These are phyloP conservation scores for Candida palmyrensis DNA, from an alignment of 805 yeast species.

Conservation along the genomic window DNA sequence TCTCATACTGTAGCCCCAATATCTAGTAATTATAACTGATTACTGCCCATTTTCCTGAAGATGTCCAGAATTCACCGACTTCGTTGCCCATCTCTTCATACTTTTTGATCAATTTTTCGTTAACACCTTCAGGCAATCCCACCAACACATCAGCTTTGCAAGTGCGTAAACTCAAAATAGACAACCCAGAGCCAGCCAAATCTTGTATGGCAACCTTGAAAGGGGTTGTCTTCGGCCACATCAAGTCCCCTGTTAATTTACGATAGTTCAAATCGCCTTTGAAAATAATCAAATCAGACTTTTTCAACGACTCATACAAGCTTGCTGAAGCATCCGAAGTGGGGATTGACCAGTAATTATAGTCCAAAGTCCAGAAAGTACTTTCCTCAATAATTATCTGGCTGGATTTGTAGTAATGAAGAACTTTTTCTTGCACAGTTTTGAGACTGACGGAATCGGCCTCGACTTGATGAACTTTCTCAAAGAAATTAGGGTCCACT, in stretches of 20 bases:
- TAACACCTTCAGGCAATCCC: constrained; percentile 70
- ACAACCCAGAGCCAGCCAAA: constrained; percentile 58
- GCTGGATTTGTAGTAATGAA: constrained; percentile 14
- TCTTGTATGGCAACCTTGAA: constrained; percentile 68
- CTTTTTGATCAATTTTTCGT: constrained; percentile 55
- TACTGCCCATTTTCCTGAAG: constrained; percentile 94
- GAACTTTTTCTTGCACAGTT: constrained; percentile 16
- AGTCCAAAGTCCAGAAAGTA: constrained; percentile 82
- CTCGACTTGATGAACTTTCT: constrained; percentile 22
- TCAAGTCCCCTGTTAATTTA: constrained; percentile 85
- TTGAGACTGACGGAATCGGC: constrained; percentile 17
- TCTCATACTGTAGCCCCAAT: background rate
- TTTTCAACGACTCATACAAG: constrained; percentile 54
- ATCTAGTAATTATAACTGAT: constrained; percentile 25
- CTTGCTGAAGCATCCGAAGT: constrained; percentile 52
- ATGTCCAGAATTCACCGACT: constrained; percentile 72
- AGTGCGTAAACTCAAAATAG: constrained; percentile 76
- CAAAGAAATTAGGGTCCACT: constrained; percentile 46
- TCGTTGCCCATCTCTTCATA: constrained; percentile 62
- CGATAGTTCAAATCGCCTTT: constrained; percentile 97
- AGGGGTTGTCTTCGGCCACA: constrained; percentile 80
- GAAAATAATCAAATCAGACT: constrained; percentile 70
- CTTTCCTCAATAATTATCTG: constrained; percentile 38
- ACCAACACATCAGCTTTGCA: constrained; percentile 95
- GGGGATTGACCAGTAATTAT: constrained; percentile 68